Base-by-base conservation (phyloP, 768 basidiomycete genomes). In the Pulveroboletus sp. region DNA sequence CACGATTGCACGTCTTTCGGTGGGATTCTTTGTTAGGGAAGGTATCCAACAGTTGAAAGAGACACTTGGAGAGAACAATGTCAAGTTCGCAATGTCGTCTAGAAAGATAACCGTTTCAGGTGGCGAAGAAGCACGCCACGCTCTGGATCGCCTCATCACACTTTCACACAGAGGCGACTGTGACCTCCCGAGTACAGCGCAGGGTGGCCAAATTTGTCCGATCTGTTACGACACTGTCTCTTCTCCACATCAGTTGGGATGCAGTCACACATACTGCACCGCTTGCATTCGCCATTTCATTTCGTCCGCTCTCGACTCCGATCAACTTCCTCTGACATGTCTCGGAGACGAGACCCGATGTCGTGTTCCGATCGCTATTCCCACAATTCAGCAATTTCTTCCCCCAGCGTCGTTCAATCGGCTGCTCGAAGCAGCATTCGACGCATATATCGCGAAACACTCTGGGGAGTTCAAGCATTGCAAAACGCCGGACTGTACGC, bases 401-500 rank as follows among this genome's bases (percentile, higher is more conserved):
- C 59, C 76, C 0, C 61, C 74, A 1, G 64, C 63, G 10, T 76
- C 84, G 23, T 81, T 87, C 57, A 74, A 81, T 40, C 69, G 73
- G 0, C 50, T 90, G 25, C 68, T 79, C 4, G 70, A 78, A 31
- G 75, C 82, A 0, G 78, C 85, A 0, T 83, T 84, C 57, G 67
- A 77, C 0, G 65, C 75, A 0, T 72, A 89, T 59, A 69, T 90
- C 14, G 77, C 79, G 43, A 69, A 76, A 10, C 76, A 75, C 36
- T 75, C 84, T 0, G 66, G 72, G 13, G 81, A 87, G 46, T 83
- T 84, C 57, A 76, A 78, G 51, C 85, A 79, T 57, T 92, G 89
- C 65, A 89, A 86, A 1, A 84, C 87, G 0, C 84, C 90, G 0
- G 86, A 90, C 60, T 92, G 89, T 51, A 71, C 71, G 0, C 84